A percentile compares a stretch with the other conserved stretches of the same genome.
Evolutionary conservation across 352 stramenopile species (phyloP).

Genomic region (Globisporangium mamillatum): DNA sequence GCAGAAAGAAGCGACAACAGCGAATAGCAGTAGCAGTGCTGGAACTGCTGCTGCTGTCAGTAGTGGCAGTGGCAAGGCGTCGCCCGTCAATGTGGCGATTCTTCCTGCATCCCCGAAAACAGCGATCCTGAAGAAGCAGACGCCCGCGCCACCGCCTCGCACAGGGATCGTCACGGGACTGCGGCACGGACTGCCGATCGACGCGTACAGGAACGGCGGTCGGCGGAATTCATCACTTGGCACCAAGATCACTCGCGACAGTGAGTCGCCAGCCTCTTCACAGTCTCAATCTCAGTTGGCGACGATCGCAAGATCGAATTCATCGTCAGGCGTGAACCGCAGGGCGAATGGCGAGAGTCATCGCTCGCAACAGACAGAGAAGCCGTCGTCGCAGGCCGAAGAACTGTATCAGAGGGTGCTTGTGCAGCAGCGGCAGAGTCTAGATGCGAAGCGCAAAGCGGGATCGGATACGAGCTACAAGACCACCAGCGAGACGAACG

Average conservation of each 20-base stretch:
- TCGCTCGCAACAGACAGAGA: background rate
- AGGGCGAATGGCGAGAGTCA: background rate
- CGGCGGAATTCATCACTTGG: background rate
- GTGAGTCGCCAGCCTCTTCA: background rate
- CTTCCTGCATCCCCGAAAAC: background rate
- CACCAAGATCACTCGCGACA: constrained; percentile 2
- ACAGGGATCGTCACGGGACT: background rate
- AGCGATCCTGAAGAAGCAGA: constrained; percentile 4
- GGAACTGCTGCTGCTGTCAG: background rate
- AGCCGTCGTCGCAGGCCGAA: background rate
- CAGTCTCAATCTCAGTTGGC: background rate
- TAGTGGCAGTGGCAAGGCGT: background rate
- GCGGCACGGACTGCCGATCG: constrained; percentile 1
- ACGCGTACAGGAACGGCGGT: constrained; percentile 8
- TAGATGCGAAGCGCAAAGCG: background rate
- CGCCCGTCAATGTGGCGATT: background rate
- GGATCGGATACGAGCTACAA: background rate
- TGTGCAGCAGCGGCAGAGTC: constrained; percentile 2
- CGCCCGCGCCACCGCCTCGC: background rate
- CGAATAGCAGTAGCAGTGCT: background rate
- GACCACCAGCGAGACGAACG: background rate
- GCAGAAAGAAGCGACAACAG: background rate
- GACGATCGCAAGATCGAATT: background rate
- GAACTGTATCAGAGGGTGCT: background rate
- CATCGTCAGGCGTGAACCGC: background rate